These are phyloP conservation scores for Alternaria triticimaculans DNA, from an alignment of 2,329 filamentous ascomycete genomes.

Conservation along the genomic window DNA sequence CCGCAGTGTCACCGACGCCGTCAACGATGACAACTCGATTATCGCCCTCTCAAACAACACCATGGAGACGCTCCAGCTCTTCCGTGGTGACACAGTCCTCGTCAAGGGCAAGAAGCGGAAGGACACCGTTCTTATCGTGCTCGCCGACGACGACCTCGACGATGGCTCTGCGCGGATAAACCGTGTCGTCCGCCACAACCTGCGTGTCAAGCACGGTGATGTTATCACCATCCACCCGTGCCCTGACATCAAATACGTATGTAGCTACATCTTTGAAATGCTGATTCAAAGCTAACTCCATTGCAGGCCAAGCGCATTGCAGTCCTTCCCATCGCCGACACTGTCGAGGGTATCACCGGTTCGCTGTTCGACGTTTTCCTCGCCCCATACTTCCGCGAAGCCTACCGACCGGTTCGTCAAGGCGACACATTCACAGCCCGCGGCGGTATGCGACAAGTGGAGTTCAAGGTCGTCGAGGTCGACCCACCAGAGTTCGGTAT, in stretches of 20 bases:
- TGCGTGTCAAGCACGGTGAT: constrained; percentile 97
- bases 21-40: constrained; percentile 99
- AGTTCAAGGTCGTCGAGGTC: constrained; percentile 99
- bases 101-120: constrained; percentile 99
- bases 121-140: constrained; percentile 96
- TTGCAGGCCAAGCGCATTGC: constrained; percentile 94
- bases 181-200: constrained; percentile 96
- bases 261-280: constrained; percentile 49
- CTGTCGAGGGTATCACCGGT: constrained; percentile 95
- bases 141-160: constrained; percentile 97
- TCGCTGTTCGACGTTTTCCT: constrained; percentile 99
- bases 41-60: constrained; percentile 98
- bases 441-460: constrained; percentile 97
- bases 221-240: constrained; percentile 97
- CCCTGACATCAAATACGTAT: constrained; percentile 99
- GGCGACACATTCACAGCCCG: constrained; percentile 97
- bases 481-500: constrained; percentile 99
- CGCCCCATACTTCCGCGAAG: constrained; percentile 98
- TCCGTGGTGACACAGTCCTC: constrained; percentile 96
- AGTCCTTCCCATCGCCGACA: constrained; percentile 96
- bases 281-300: constrained; percentile 27
- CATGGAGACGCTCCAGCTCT: constrained; percentile 97
- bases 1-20: constrained; percentile 90
- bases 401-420: constrained; percentile 95
- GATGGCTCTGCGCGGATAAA: constrained; percentile 97